These are phyloP conservation scores for Coniella vitis DNA, from an alignment of 2,329 filamentous ascomycete species.

Conservation along the genomic window DNA sequence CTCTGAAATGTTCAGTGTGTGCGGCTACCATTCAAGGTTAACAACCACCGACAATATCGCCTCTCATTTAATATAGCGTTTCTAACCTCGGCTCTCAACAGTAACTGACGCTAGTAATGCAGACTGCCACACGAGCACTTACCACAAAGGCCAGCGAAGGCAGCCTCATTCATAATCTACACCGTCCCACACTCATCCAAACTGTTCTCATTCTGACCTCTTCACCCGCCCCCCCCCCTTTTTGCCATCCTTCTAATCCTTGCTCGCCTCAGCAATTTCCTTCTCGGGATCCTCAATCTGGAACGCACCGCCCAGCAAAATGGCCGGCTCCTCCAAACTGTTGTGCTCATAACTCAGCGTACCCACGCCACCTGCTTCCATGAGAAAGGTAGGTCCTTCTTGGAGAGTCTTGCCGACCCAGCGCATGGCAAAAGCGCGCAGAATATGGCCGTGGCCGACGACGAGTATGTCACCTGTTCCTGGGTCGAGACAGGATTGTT, in stretches of 20 bases:
- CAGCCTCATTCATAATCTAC: no score
- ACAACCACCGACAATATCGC: no score
- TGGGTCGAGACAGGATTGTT: constrained; percentile 19
- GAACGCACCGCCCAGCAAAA: constrained; percentile 70
- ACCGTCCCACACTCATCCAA: no score
- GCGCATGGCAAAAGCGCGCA: constrained; percentile 79
- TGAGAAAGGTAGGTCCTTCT: constrained; percentile 69
- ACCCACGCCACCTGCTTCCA: constrained; percentile 85
- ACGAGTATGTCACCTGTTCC: constrained; percentile 60
- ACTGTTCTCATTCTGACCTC: no score
- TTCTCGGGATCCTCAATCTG: constrained; percentile 34
- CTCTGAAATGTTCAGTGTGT: no score
- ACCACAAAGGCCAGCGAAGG: no score
- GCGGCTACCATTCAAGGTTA: no score
- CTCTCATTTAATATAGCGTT: no score
- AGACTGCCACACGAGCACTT: no score
- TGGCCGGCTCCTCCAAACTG: constrained; percentile 69
- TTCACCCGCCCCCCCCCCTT: no score
- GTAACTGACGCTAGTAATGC: no score
- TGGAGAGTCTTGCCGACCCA: constrained; percentile 71
- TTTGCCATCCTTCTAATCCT: constrained; percentile 6
- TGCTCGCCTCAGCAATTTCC: constrained; percentile 19
- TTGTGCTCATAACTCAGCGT: constrained; percentile 76
- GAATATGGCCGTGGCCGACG: constrained; percentile 85
- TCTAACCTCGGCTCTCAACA: no score